Evolutionary conservation across 352 stramenopile species (phyloP).

Genomic region (Phytophthora chlamydospora): DNA sequence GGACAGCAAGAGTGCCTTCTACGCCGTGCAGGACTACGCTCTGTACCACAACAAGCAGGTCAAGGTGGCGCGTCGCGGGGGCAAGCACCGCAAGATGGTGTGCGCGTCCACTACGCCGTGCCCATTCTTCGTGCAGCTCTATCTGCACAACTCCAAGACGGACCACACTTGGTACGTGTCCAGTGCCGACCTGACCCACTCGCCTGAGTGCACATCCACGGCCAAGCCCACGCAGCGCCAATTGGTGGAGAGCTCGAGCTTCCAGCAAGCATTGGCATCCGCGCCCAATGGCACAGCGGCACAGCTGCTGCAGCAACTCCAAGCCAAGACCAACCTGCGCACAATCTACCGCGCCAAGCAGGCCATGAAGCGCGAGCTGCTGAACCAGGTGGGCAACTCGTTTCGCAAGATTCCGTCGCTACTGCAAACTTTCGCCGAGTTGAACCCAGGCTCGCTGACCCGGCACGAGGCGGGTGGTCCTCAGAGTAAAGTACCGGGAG

Average conservation of each 20-base stretch:
- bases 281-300: slow-evolving; percentile 40
- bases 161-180: slow-evolving; percentile 72
- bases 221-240: slow-evolving; percentile 66
- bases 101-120: slow-evolving; percentile 48
- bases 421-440: slow-evolving; percentile 37
- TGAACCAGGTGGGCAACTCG: slow-evolving; percentile 37
- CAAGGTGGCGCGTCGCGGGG: slow-evolving; percentile 55
- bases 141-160: slow-evolving; percentile 61
- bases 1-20: slow-evolving; percentile 53
- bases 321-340: slow-evolving; percentile 50
- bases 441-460: slow-evolving; percentile 47
- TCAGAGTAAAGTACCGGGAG: slow-evolving; percentile 28
- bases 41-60: slow-evolving; percentile 64
- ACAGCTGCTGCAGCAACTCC: slow-evolving; percentile 42
- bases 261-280: slow-evolving; percentile 42
- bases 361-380: slow-evolving; percentile 41
- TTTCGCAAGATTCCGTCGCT: slow-evolving; percentile 56
- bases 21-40: slow-evolving; percentile 70
- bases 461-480: slow-evolving; percentile 28
- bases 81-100: slow-evolving; percentile 63
- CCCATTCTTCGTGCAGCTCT: slow-evolving; percentile 73
- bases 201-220: slow-evolving; percentile 44
- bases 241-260: slow-evolving; percentile 50
- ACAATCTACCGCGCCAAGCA: slow-evolving; percentile 69
- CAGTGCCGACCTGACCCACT: slow-evolving; percentile 49